Evolutionary conservation across 495 filamentous ascomycete genomes (phyloP), one percentile per base, ranked within the genome.

Genomic region (Annulohypoxylon maeteangense): DNA sequence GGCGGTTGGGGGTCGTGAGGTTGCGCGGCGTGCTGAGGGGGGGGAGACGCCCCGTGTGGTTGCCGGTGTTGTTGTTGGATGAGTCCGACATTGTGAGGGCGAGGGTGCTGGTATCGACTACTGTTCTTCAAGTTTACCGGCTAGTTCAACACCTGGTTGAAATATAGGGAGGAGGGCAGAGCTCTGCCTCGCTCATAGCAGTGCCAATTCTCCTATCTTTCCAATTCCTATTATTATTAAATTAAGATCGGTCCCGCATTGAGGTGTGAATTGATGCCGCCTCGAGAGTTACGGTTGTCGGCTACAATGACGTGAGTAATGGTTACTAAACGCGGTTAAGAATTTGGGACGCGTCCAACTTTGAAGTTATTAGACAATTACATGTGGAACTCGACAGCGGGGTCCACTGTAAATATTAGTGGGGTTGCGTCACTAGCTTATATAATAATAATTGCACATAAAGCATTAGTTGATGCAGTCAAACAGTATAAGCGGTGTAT

Each of bases 1-100:
- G 79, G 10, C 70, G 74, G 47, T 65, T 75, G 18, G 81, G 80
- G 1, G 82, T 81, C 23, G 75, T 70, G 57, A 66, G 56, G 38
- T 25, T 34, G 48, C 65, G 67, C 0, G 75, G 75, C 1, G 75
- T 77, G 50, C 47, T 74, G n/a, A 75, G 42, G 36, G 64, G 50
- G 2, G 61, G 29, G 0, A 72, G 65, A n/a, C 67, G 48, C 6
- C 62, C 25, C 25, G 42, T 56, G 44, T 53, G 44, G 38, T 48
- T 51, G 23, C 62, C 25, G 36, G 42, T 56, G 44, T 53, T 51
- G 36, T 47, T 50, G 27, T 50, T 54, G 22, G 42, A 16, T 18
- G 65, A 50, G 65, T 69, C 71, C n/a, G 75, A 58, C 75, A 77
- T 77, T 16, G 53, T 65, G 60, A 27, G 0, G 40, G 14, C 16